A percentile compares a stretch with the other conserved stretches of the same genome.
Evolutionary conservation across 805 yeast species (phyloP).

Genomic region (Tetrapisispora nanseiensis): DNA sequence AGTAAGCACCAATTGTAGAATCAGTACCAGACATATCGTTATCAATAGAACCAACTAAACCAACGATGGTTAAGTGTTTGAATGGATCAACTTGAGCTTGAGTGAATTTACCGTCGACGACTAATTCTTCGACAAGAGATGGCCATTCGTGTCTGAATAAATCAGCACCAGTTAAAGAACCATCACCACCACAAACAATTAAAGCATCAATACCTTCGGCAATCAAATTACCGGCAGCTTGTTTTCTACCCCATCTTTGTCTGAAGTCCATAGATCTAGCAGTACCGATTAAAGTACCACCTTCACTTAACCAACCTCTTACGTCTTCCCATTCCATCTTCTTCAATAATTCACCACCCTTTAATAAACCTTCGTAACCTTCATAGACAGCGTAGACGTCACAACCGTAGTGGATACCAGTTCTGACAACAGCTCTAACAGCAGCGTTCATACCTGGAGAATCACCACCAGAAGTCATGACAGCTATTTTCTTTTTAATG

Average conservation of each 20-base stretch:
- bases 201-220: conserved; percentile 86
- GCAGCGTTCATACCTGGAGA: conserved; percentile 98
- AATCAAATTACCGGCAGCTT: conserved; percentile 78
- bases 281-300: conserved; percentile 95
- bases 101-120: conserved; percentile 45
- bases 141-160: conserved; percentile 94
- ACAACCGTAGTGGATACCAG: conserved; percentile 81
- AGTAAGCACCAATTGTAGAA: conserved; percentile 92
- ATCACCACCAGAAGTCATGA: conserved; percentile 98
- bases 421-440: conserved; percentile 89
- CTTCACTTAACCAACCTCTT: conserved; percentile 83
- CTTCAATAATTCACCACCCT: conserved; percentile 70
- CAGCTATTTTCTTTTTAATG: conserved; percentile 50
- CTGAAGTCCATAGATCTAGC: conserved; percentile 84
- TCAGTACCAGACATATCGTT: conserved; percentile 97
- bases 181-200: conserved; percentile 97
- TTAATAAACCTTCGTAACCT: conserved; percentile 89
- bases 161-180: conserved; percentile 96
- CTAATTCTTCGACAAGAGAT: conserved; percentile 64
- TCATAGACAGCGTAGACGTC: conserved; percentile 87
- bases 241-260: conserved; percentile 75
- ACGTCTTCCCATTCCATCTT: conserved; percentile 91
- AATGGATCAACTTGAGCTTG: conserved; percentile 49
- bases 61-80: conserved; percentile 74
- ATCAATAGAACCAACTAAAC: conserved; percentile 93